These are phyloP conservation scores for Diaporthe sp. DNA, from an alignment of 2,329 filamentous ascomycete species.

Conservation along the genomic window DNA sequence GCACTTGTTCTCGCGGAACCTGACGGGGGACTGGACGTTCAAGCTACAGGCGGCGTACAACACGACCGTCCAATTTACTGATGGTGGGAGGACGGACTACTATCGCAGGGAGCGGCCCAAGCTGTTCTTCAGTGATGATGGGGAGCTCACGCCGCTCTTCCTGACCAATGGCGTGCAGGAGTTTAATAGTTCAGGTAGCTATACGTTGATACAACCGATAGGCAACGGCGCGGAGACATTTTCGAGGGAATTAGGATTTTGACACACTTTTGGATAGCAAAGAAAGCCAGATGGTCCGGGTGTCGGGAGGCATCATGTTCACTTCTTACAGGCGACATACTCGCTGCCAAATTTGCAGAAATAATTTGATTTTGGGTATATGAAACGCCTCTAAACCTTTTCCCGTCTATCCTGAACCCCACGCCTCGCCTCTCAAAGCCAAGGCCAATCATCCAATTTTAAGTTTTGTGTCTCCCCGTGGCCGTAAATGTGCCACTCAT, in stretches of 20 bases:
- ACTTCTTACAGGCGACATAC: background rate
- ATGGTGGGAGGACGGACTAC: conserved; percentile 56
- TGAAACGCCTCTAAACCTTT: background rate
- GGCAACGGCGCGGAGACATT: conserved; percentile 11
- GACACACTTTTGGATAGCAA: background rate
- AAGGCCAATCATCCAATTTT: too few relatives aligned
- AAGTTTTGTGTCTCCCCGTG: background rate
- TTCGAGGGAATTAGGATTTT: background rate
- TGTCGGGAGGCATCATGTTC: background rate
- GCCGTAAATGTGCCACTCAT: too few relatives aligned
- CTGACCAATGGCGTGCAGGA: conserved; percentile 59
- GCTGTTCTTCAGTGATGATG: conserved; percentile 62
- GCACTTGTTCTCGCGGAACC: conserved; percentile 12
- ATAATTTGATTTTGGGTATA: background rate
- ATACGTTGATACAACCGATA: conserved; percentile 33
- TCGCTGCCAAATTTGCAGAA: background rate
- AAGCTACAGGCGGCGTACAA: conserved; percentile 30
- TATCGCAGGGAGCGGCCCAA: conserved; percentile 63
- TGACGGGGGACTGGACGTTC: conserved; percentile 25
- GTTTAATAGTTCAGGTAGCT: conserved; percentile 23
- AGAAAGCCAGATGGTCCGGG: background rate
- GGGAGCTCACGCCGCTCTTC: conserved; percentile 61
- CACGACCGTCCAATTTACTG: conserved; percentile 50
- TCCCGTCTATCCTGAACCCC: background rate
- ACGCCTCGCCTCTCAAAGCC: background rate